Base-by-base conservation (phyloP, 352 stramenopile genomes). In the Phytophthora multivora region DNA sequence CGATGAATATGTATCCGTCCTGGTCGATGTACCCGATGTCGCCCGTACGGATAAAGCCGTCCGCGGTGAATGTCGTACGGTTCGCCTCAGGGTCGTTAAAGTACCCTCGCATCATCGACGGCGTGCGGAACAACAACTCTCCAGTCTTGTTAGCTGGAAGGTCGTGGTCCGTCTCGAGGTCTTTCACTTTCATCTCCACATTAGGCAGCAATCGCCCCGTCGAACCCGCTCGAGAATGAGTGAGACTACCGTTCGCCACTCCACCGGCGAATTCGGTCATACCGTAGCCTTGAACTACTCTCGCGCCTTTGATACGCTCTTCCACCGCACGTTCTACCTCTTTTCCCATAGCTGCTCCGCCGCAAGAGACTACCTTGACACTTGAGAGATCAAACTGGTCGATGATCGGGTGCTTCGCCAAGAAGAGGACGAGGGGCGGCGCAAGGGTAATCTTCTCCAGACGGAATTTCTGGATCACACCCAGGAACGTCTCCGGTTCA, bases 61-160 rank as follows among this genome's bases (percentile, higher is more conserved):
- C 83, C 9, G 68, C 25, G 26, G 68, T 90, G 38, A 98, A 64
- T 39, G 79, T 93, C 36, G 87, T 75, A n/a, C 69, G 51, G 38
- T 88, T 98, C 25, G 91, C 92, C 30, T 97, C 82, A 1, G 76
- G 65, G 50, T 95, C 86, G 41, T 97, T 83, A 15, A 95, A 78
- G 64, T 98, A 98, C 8, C 94, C 90, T 50, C 89, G 75, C 92
- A 98, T 98, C n/a, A 97, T 79, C 61, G 97, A 88, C 4, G 92
- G 94, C 28, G 86, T 89, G 38, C 91, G 87, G 58, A 95, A 90
- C 23, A 85, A 71, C 1, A 98, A 60, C 71, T 98, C 93, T 39
- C 93, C 93, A 11, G 56, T 58, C 40, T 74, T 23, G 42, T 80
- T 75, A 2, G 52, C 19, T 0, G 26, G 18, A 5, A 91, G 40